Evolutionary conservation across 1,284 basidiomycete species (phyloP).

Genomic region (Inonotus obliquus): DNA sequence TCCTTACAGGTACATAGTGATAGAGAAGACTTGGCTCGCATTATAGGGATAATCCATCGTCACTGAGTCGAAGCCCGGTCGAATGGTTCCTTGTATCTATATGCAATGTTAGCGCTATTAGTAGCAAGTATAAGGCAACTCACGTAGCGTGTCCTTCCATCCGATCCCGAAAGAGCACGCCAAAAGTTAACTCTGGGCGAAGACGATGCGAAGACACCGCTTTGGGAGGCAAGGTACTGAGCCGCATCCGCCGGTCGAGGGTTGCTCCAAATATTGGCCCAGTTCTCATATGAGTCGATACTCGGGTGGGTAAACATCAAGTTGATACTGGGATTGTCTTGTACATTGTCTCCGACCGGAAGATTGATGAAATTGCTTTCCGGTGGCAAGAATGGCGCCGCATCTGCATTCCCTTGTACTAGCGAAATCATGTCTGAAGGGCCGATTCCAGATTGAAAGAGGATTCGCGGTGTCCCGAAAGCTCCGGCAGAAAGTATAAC

Average conservation of each 20-base stretch:
- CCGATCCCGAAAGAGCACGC: slow-evolving; percentile 45
- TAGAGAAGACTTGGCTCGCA: slow-evolving; percentile 52
- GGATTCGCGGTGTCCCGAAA: slow-evolving; percentile 51
- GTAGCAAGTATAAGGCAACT: slow-evolving; percentile 19
- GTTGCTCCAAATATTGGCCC: slow-evolving; percentile 50
- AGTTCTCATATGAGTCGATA: slow-evolving; percentile 62
- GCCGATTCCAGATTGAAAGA: slow-evolving; percentile 62
- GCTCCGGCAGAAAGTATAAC: slow-evolving; percentile 56
- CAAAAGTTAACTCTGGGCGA: slow-evolving; percentile 66
- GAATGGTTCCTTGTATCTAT: slow-evolving; percentile 58
- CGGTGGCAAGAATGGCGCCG: slow-evolving; percentile 45
- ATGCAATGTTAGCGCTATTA: background rate
- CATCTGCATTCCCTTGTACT: slow-evolving; percentile 42
- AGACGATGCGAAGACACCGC: slow-evolving; percentile 52
- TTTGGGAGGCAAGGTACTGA: slow-evolving; percentile 46
- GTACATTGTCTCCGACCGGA: slow-evolving; percentile 49
- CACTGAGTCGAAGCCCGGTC: slow-evolving; percentile 55
- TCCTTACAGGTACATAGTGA: slow-evolving; percentile 50
- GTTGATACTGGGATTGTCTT: slow-evolving; percentile 62
- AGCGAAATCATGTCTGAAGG: slow-evolving; percentile 54
- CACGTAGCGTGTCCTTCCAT: slow-evolving; percentile 47
- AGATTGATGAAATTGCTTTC: slow-evolving; percentile 50
- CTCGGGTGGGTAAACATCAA: slow-evolving; percentile 61
- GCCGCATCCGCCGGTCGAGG: slow-evolving; percentile 50
- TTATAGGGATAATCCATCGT: slow-evolving; percentile 50